Evolutionary conservation across 805 yeast genomes (phyloP), one percentile per base, ranked within the genome.

Genomic region (Monosporozyma unispora): DNA sequence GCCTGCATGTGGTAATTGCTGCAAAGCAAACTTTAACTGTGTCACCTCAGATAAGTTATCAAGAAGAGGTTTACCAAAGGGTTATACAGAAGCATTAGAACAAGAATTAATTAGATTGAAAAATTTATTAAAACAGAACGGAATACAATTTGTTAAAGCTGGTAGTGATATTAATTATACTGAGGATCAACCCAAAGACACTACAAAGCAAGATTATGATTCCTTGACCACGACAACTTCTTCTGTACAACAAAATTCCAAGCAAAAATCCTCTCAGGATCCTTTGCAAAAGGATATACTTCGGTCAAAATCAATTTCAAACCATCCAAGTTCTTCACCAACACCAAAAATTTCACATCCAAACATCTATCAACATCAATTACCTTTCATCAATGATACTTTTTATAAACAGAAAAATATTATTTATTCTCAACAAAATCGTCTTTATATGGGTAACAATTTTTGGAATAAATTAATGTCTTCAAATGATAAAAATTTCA

Each of bases 61-160:
- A 0, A 72, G 95, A 64, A 72, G 88, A 52, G 86, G 90, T 1
- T 83, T 84, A 53, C 91, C 93, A 2, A 81, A 82, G 57, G 91
- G 93, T 0, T 85, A 85, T 59, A 85, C 95, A 0, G 87, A 83
- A 65, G 80, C 79, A 57, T 67, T 85, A 55, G 95, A 85, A 58
- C 73, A 72, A 49, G 80, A 78, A 56, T 70, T 85, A 43, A 74
- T 79, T 31, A 75, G 74, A 31, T 67, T 84, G 48, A 89, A 84
- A 60, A 76, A 77, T 33, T 8, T 53, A 40, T 23, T 60, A 19
- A 52, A 52, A 14, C 35, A 22, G n/a, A 28, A 47, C 22, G 25
- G 33, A 25, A 39, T 46, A 7, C 21, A 37, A 7, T 37, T 35
- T 23, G 19, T 3, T 8, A 21, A 46, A 11, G 23, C 3, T 9